Base-by-base conservation (phyloP, 805 yeast species). In the Cyberlindnera japonica region DNA sequence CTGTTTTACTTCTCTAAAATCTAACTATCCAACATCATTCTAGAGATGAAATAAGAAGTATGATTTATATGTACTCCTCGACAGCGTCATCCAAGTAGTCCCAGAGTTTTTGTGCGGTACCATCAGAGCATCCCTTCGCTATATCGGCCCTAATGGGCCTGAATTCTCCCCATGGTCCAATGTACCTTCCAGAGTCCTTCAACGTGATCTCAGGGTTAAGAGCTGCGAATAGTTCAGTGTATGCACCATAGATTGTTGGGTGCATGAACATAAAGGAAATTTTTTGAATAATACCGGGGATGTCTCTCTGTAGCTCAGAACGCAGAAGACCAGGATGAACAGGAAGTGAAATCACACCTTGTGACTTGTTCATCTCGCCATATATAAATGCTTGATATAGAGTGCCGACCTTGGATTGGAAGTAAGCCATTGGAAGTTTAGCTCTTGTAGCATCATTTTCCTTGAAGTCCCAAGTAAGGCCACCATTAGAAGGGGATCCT, bases 221-320 rank as follows among this genome's bases (percentile, higher is more conserved):
- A 0, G 71, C 71, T 2, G 69, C 75, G 44, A 53, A 70, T 15
- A 71, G 50, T 44, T 66, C 74, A 13, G 75, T 53, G 40, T 65
- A 61, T 1, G 76, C 71, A n/a, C 77, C 79, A 28, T 59, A 59
- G 12, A 35, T 22, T 9, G 30, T 27, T 27, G 30, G 48, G 37
- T 22, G 38, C 34, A 33, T 26, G 12, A 10, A 18, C 3, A 12
- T 24, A 15, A 7, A 17, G 13, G 16, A 10, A 16, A 17, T 25
- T 7, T 28, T 4, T 13, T 13, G 2, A 48, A 63, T 66, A 0
- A 68, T 50, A 27, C 49, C 44, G 35, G 43, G 20, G 6, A 38
- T 20, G 26, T 54, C 39, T 38, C 71, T 61, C 27, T 51, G 50
- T 21, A 71, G 48, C 9, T 67, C 68, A 1, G 70, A 53, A 22